A percentile compares a stretch with the other conserved stretches of the same genome.
phyloP scores from a whole-genome alignment of 2,329 filamentous ascomycete species.

The Fusarium brevicatenulatum region DNA sequence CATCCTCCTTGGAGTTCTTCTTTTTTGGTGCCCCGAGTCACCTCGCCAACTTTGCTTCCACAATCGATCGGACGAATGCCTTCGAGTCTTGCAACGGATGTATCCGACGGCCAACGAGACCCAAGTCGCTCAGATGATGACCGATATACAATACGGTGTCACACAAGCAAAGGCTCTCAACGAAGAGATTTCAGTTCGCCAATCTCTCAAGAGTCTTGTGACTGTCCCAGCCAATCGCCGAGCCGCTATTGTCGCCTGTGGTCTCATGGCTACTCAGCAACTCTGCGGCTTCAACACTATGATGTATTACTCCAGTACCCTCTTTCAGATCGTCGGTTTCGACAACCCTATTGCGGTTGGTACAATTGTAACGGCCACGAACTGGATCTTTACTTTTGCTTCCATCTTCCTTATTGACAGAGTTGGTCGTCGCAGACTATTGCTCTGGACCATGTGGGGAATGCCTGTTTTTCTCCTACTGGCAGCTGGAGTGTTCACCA shows the following conservation, averaged over 20 bases:
- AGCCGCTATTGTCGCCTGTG: not conserved
- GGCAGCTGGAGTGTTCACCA: constrained; percentile 18
- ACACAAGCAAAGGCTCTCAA: not conserved
- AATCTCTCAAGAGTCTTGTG: not conserved
- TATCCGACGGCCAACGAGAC: constrained; percentile 53
- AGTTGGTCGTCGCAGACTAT: constrained; percentile 55
- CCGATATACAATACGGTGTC: not conserved
- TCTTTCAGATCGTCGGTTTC: constrained; percentile 61
- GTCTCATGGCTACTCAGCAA: constrained; percentile 43
- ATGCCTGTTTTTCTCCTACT: constrained; percentile 53
- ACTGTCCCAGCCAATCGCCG: not conserved
- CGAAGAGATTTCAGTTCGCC: not conserved
- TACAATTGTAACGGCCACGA: constrained; percentile 55
- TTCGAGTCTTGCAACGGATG: constrained; percentile 50
- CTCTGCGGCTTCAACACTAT: constrained; percentile 63
- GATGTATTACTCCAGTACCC: constrained; percentile 59
- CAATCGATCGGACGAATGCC: constrained; percentile 52
- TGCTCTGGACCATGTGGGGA: constrained; percentile 43
- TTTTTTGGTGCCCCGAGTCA: constrained; percentile 59
- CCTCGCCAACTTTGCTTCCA: constrained; percentile 58
- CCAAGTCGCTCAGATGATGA: constrained; percentile 49
- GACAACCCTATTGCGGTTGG: constrained; percentile 58
- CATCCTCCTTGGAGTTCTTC: constrained; percentile 54
- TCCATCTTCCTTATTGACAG: constrained; percentile 58
- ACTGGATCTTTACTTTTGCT: constrained; percentile 60